Evolutionary conservation across 1,139 yeast species (phyloP), one percentile per base, ranked within the genome.

Genomic region (Ashbya aceris): DNA sequence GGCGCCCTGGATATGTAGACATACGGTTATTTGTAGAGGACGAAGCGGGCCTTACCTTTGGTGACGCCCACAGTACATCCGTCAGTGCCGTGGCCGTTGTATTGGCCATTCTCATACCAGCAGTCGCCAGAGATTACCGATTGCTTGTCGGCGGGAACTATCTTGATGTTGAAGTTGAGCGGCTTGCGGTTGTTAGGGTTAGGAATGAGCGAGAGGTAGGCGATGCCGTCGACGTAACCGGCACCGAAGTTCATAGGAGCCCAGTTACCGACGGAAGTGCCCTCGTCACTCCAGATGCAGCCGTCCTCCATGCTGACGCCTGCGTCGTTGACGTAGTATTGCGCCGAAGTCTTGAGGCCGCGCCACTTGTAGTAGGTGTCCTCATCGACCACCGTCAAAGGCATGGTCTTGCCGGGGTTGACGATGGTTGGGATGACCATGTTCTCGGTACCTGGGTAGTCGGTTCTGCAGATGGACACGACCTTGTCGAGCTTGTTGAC

Each of bases 391-490:
- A 82, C 93, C 42, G 95, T 73, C 55, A 85, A 71, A 41, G 83
- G 81, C 56, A 74, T 68, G 33, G 74, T 54, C 34, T 70, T 61
- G 55, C 95, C 95, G 48, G 82, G 85, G 33, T 65, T 65, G 43
- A 89, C 83, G 46, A 77, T 68, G 48, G 96, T 89, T 63, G 97
- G 97, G 49, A 89, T 74, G 56, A 79, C 89, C 97, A 91, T 91
- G 75, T 86, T 87, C 73, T 91, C 98, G 50, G 96, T 82, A 71
- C 97, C 97, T 58, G 97, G 98, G 76, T 91, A 91, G 67, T 91
- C 97, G 49, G 98, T 91, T 73, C 96, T 82, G 74, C 98, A 89
- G 58, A 89, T 71, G 46, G 96, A 84, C 58, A 91, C 89, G 40
- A 71, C 72, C 54, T 79, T 61, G 50, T 66, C 64, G 49, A 83